Conservation (phyloP, 768 basidiomycete genomes). For the Termitomyces sp. region DNA sequence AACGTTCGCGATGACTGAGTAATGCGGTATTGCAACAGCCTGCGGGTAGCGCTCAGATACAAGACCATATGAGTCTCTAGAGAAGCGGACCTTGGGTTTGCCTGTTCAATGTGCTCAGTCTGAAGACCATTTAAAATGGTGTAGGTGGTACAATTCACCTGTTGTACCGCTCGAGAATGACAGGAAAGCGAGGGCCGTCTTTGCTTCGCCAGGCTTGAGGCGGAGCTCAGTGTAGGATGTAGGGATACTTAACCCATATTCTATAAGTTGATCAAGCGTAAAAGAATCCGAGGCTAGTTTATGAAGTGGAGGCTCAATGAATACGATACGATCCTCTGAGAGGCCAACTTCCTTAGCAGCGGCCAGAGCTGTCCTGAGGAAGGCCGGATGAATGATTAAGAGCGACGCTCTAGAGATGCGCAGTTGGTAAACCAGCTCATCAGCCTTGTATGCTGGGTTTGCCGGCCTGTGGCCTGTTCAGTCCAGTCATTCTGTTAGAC, state of each 20-base stretch:
- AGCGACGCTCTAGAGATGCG: constrained; percentile 41
- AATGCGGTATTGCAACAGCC: constrained; percentile 70
- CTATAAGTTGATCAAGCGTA: constrained; percentile 48
- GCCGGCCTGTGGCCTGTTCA: constrained; percentile 44
- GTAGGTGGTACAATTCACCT: constrained; percentile 34
- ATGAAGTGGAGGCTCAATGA: constrained; percentile 25
- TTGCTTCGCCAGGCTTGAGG: constrained; percentile 55
- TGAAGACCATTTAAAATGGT: not conserved
- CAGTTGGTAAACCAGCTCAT: constrained; percentile 60
- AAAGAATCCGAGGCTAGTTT: constrained; percentile 7
- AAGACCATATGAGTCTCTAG: not conserved
- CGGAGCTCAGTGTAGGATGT: constrained; percentile 41
- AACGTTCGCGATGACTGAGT: constrained; percentile 58
- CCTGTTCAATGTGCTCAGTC: constrained; percentile 14
- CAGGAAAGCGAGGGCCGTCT: constrained; percentile 60
- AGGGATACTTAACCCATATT: constrained; percentile 31
- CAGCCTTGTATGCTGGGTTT: constrained; percentile 56
- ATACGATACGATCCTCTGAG: constrained; percentile 38
- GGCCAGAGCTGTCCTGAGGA: constrained; percentile 37
- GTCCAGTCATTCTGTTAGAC: not conserved
- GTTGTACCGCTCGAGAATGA: constrained; percentile 78
- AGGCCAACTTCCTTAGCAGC: constrained; percentile 41
- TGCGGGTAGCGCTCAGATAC: constrained; percentile 16
- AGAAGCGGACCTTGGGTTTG: constrained; percentile 31
- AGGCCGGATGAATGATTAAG: constrained; percentile 45